phyloP scores from a whole-genome alignment of 139 green algal species.

The Marvania coccoides region DNA sequence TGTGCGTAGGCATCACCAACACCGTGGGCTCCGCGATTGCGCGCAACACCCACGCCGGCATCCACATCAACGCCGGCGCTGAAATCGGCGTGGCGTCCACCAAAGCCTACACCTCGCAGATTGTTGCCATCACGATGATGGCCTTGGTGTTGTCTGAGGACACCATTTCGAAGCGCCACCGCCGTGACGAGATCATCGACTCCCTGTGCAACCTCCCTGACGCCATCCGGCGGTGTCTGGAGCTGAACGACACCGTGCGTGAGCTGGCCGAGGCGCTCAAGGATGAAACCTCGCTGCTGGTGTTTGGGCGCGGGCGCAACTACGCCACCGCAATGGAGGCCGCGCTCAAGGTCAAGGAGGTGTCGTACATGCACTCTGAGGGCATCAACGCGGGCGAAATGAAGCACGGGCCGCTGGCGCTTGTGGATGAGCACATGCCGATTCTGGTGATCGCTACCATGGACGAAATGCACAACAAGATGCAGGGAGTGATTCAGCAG shows the following conservation, averaged over 20 bases:
- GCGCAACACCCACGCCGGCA: constrained; percentile 57
- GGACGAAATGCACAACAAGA: constrained; percentile 72
- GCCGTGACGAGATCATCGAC: constrained; percentile 54
- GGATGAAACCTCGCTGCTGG: constrained; percentile 45
- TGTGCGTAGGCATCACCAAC: constrained; percentile 77
- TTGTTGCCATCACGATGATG: constrained; percentile 64
- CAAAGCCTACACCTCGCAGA: constrained; percentile 55
- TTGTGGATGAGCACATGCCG: constrained; percentile 88
- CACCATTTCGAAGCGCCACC: constrained; percentile 31
- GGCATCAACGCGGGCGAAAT: constrained; percentile 98
- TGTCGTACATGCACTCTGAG: constrained; percentile 91
- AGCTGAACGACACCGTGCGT: constrained; percentile 47
- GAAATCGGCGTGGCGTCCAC: constrained; percentile 75
- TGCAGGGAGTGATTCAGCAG: constrained; percentile 88
- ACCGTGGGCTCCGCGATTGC: constrained; percentile 73
- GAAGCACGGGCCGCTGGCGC: constrained; percentile 96
- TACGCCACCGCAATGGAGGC: constrained; percentile 70
- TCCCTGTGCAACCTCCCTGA: constrained; percentile 47
- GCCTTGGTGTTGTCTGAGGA: constrained; percentile 60
- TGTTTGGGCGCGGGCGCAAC: constrained; percentile 61
- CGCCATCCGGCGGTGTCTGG: constrained; percentile 24
- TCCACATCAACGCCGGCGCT: constrained; percentile 71
- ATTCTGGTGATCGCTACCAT: constrained; percentile 81
- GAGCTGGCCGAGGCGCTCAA: constrained; percentile 47
- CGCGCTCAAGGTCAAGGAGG: constrained; percentile 77